Evolutionary conservation across 805 yeast species (phyloP), one percentile per base, ranked within the genome.

Genomic region (Ogataea kodamae): DNA sequence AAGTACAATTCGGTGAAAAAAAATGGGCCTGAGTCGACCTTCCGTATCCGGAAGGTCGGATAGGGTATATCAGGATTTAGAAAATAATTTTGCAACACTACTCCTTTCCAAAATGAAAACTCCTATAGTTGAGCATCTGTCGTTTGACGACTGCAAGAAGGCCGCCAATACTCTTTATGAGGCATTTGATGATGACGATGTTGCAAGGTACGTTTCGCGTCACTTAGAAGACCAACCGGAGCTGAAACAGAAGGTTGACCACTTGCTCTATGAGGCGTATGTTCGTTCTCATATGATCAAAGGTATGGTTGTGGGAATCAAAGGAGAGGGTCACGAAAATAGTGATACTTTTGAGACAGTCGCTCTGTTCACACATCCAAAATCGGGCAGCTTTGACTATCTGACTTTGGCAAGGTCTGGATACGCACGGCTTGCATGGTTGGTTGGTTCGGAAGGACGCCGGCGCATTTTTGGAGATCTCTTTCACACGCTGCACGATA

Each of bases 321-420:
- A 70, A 37, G 78, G 76, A 35, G 57, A 62, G 1, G 50, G 50
- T 22, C 52, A 46, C 28, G 63, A 59, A 25, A 20, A 33, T 4
- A 43, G 36, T 12, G 61, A 55, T 21, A 39, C 48, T 4, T 75
- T 70, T 50, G 78, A 74, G 56, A 68, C 78, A 6, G 79, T 74
- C 19, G 69, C 75, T 5, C 51, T 73, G 15, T 75, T 78, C 78
- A 59, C 74, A 9, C 59, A 58, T 18, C 79, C 80, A 5, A 65
- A 62, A 9, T 43, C 56, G 16, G 64, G 59, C 7, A 69, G 70
- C 3, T 50, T 71, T 31, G 59, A 67, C 30, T 70, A 67, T 48
- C 42, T 65, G 24, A 70, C 69, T 14, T 52, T 75, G 42, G 64
- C 73, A 59, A 64, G 70, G 42, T 61, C 78, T 6, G 80, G 79